Conservation (phyloP, 306 rosid species). For the Crotalaria pallida region DNA sequence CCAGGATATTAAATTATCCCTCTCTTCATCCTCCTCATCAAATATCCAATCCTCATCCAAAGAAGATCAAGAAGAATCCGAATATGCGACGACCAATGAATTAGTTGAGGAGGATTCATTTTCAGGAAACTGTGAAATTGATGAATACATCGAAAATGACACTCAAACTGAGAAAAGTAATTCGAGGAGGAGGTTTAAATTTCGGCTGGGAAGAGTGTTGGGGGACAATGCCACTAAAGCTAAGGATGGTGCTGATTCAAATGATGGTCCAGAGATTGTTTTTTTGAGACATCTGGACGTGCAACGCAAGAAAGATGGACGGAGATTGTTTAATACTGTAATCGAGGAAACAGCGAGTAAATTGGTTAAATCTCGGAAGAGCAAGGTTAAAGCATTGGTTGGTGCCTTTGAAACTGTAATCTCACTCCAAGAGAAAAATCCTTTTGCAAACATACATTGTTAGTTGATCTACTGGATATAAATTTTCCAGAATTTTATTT, state of each 20-base stretch:
- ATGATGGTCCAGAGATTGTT: slow-evolving; percentile 39
- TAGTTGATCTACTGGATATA: slow-evolving; percentile 27
- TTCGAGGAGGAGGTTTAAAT: slow-evolving; percentile 46
- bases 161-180: slow-evolving; percentile 28
- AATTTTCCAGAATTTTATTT: slow-evolving; percentile 8
- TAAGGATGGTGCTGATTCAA: slow-evolving; percentile 9
- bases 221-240: slow-evolving; percentile 32
- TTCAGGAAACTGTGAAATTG: slow-evolving; percentile 27
- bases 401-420: slow-evolving; percentile 84
- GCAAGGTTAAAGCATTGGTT: slow-evolving; percentile 91
- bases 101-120: slow-evolving; percentile 33
- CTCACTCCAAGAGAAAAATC: slow-evolving; percentile 64
- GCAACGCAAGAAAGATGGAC: slow-evolving; percentile 56
- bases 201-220: slow-evolving; percentile 42
- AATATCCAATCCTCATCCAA: slow-evolving; percentile 17
- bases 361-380: slow-evolving; percentile 50
- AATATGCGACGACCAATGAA: slow-evolving; percentile 39
- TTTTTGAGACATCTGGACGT: slow-evolving; percentile 67
- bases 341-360: slow-evolving; percentile 83
- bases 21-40: slow-evolving; percentile 19
- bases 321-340: slow-evolving; percentile 55
- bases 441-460: slow-evolving; percentile 25
- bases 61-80: slow-evolving; percentile 43
- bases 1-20: slow-evolving; percentile 21
- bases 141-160: slow-evolving; percentile 33